Evolutionary conservation across 331 rosid species (phyloP), one percentile per base, ranked within the genome.

Genomic region (Acacia concinna): DNA sequence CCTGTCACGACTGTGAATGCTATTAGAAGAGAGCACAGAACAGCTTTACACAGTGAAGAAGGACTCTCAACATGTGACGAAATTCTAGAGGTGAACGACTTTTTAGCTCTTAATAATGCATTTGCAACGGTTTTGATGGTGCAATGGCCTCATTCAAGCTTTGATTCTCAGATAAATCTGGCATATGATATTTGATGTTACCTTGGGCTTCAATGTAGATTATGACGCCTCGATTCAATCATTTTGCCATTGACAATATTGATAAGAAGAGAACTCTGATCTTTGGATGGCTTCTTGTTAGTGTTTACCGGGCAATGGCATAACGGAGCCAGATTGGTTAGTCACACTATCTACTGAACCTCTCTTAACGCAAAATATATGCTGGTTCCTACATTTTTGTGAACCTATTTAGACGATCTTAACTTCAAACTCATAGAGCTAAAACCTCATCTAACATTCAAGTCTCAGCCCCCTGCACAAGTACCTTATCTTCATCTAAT

Each of bases 241-340:
- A 0, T 13, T 59, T 59, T 60, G 4, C 20, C 28, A 59, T 27
- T 12, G 65, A 27, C 34, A 28, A 27, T 0, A 60, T 13, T 4
- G n/a, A 28, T 1, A 13, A 14, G n/a, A 13, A 28, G 37, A 52
- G 4, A 20, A 52, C 27, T 23, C 63, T 56, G 63, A 56, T n/a
- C 28, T 52, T n/a, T 8, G 43, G 60, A 62, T 47, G 75, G 75
- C 38, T 37, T 52, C 20, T 15, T 67, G 27, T 32, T 37, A 25
- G 59, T 32, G 59, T 71, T 28, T 76, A 49, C 14, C 3, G 47
- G 60, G 20, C 46, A 76, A 75, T 20, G 23, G 34, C 77, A 35
- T 0, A 25, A 41, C 21, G 75, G 77, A 32, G 78, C 52, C 46
- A 30, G 37, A 64, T 68, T 65, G 52, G 62, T 75, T 2, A 71